These are phyloP conservation scores for Pistacia vera DNA, from an alignment of 345 rosid genomes.

Conservation along the genomic window DNA sequence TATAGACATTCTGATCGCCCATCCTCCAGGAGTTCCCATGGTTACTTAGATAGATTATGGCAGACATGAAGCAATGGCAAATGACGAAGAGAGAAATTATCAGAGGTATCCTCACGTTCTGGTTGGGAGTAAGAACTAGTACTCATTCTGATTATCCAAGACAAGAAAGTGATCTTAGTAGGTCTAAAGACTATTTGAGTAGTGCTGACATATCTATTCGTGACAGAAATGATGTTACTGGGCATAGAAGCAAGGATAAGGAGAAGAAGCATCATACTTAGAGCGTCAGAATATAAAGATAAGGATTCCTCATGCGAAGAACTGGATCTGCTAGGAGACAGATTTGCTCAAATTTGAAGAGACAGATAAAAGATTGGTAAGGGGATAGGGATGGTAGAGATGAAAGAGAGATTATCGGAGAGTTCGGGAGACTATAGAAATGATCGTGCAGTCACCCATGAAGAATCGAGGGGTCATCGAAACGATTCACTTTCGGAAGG, in stretches of 20 bases:
- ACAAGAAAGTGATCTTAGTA: slow-evolving; percentile 46
- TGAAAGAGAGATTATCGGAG: slow-evolving; percentile 54
- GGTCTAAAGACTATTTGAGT: slow-evolving; percentile 53
- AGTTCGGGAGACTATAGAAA: slow-evolving; percentile 46
- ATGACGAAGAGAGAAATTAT: slow-evolving; percentile 41
- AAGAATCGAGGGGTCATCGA: slow-evolving; percentile 40
- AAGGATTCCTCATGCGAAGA: slow-evolving; percentile 43
- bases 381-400: slow-evolving; percentile 48
- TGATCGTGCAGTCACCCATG: slow-evolving; percentile 34
- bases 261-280: slow-evolving; percentile 40
- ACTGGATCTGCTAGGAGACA: slow-evolving; percentile 53
- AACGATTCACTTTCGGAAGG: slow-evolving; percentile 37
- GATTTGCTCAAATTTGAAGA: slow-evolving; percentile 41
- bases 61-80: slow-evolving; percentile 47
- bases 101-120: slow-evolving; percentile 41
- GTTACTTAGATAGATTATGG: too few species aligned
- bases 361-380: slow-evolving; percentile 46
- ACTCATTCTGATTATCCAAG: slow-evolving; percentile 40
- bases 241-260: slow-evolving; percentile 49
- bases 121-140: slow-evolving; percentile 45
- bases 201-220: slow-evolving; percentile 48
- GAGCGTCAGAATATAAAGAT: slow-evolving; percentile 44
- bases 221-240: slow-evolving; percentile 53
- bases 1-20: slow-evolving; percentile 55
- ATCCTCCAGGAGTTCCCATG: slow-evolving; percentile 54